Percentiles rank a stretch among this genome's conserved stretches.
Evolutionary conservation across 768 basidiomycete genomes (phyloP).

Genomic region (Russula ochroleuca): DNA sequence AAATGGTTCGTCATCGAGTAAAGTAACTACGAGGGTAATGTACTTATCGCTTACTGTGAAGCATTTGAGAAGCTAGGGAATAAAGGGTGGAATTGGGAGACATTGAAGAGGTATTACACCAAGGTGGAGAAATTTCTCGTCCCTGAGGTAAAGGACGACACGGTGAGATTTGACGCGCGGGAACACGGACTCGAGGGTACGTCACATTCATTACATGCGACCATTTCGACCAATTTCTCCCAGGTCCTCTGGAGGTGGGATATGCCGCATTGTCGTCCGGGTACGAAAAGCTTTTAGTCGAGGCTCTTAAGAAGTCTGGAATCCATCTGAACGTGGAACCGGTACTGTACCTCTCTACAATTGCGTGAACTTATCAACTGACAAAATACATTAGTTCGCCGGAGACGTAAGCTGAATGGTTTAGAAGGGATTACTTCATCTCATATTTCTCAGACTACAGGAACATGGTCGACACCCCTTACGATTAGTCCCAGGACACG

Average conservation of each 20-base stretch:
- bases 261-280: neutral
- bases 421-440: neutral
- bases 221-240: neutral
- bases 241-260: constrained; percentile 20
- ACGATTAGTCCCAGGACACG: constrained; percentile 1
- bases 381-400: constrained; percentile 10
- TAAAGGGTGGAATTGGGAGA: constrained; percentile 31
- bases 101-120: constrained; percentile 24
- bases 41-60: neutral
- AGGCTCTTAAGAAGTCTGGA: constrained; percentile 4
- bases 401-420: constrained; percentile 19
- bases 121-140: constrained; percentile 23
- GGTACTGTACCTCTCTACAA: constrained; percentile 1
- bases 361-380: neutral
- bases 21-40: no score
- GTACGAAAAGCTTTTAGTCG: neutral
- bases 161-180: neutral
- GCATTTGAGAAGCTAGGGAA: constrained; percentile 30
- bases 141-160: neutral
- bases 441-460: constrained; percentile 13
- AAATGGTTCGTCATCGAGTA: constrained; percentile 17
- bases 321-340: neutral
- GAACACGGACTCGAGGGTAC: constrained; percentile 21
- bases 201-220: neutral
- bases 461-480: constrained; percentile 15